Conservation (phyloP, 2,329 filamentous ascomycete species). For the Sporothrix variecibatus region DNA sequence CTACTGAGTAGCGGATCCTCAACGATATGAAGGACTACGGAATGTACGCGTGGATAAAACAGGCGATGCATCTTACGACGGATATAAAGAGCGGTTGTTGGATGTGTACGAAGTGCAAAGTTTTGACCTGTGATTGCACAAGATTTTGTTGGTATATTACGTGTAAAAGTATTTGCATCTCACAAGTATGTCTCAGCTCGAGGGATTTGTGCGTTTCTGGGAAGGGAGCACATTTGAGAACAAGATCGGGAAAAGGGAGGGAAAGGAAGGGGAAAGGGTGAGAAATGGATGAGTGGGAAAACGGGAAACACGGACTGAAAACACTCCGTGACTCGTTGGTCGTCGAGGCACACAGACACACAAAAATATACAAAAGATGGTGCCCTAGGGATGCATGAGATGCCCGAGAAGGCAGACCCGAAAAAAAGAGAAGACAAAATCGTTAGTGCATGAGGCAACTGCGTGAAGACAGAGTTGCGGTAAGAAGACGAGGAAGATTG, state of each 20-base stretch:
- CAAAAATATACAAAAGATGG: background rate
- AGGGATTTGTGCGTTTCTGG: background rate
- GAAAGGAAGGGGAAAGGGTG: background rate
- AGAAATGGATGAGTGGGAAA: background rate
- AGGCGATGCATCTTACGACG: background rate
- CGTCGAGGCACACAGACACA: background rate
- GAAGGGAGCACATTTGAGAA: background rate
- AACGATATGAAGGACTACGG: background rate
- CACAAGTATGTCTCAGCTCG: background rate
- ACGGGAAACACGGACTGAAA: background rate
- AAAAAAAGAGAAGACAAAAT: background rate
- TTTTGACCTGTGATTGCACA: background rate
- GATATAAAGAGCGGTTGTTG: background rate
- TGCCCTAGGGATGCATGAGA: background rate
- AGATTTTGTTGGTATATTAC: background rate
- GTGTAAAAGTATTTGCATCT: background rate
- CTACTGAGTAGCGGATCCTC: background rate
- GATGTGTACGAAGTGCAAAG: background rate
- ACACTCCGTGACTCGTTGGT: background rate
- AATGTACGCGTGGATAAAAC: background rate
- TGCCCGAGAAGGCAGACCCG: background rate
- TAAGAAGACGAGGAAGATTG: background rate
- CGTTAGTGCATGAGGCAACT: constrained; percentile 4
- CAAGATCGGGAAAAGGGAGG: background rate
- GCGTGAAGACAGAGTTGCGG: background rate